These are phyloP conservation scores for Monascus purpureus DNA, from an alignment of 495 filamentous ascomycete genomes.

Conservation along the genomic window DNA sequence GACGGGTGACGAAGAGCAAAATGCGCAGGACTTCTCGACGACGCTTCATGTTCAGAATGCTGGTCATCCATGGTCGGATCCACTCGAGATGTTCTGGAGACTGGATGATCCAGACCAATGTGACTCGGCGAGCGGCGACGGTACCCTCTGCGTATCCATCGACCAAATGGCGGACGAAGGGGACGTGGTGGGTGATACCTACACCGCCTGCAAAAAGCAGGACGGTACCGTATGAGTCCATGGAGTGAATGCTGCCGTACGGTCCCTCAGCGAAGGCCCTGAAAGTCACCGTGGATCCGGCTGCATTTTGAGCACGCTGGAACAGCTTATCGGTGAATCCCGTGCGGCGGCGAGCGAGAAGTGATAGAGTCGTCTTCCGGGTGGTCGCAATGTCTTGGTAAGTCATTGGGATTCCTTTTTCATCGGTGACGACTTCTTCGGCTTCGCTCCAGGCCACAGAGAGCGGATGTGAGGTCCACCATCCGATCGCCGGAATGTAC, in stretches of 20 bases:
- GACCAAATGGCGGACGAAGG: constrained; percentile 73
- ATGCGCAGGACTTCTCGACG: constrained; percentile 68
- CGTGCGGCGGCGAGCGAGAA: constrained; percentile 71
- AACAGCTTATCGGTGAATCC: constrained; percentile 81
- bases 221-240: constrained; percentile 80
- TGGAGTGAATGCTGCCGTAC: constrained; percentile 67
- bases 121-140: constrained; percentile 64
- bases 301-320: constrained; percentile 36
- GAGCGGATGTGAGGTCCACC: constrained; percentile 87
- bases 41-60: constrained; percentile 62
- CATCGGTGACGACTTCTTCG: constrained; percentile 19
- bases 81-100: constrained; percentile 80
- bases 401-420: constrained; percentile 28
- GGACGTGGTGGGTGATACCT: constrained; percentile 88
- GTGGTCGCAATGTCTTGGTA: constrained; percentile 18
- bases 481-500: constrained; percentile 59
- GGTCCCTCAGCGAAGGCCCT: constrained; percentile 67
- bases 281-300: constrained; percentile 34
- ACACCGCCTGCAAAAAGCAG: constrained; percentile 85
- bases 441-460: constrained; percentile 73
- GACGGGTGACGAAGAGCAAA: constrained; percentile 77
- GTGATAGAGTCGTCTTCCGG: constrained; percentile 49
- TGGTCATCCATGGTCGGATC: constrained; percentile 88
- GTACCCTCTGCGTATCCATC: constrained; percentile 56
- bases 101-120: constrained; percentile 83